These are phyloP conservation scores for Oenanthe javanica DNA, from an alignment of 140 eudicot species.

Conservation along the genomic window DNA sequence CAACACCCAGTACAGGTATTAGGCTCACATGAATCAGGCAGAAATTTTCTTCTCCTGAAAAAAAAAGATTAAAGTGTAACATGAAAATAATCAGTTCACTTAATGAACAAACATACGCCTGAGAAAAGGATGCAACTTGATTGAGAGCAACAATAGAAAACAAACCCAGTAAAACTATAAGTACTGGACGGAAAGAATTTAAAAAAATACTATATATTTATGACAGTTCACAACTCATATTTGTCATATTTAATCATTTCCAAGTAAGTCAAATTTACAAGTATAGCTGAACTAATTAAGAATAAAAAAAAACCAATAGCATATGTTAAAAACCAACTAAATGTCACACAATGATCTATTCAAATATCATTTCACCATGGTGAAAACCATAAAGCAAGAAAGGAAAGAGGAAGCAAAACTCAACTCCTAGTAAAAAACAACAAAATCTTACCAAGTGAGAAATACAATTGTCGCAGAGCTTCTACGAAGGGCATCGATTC, in stretches of 20 bases:
- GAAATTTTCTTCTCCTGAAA: constrained; percentile 79
- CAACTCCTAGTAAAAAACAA: background rate
- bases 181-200: background rate
- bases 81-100: constrained; percentile 9
- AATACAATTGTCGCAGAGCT: constrained; percentile 78
- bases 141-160: background rate
- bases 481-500: constrained; percentile 98
- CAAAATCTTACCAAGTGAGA: constrained; percentile 57
- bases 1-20: constrained; percentile 89
- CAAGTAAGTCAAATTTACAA: background rate
- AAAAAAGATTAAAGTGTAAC: constrained; percentile 10
- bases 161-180: background rate
- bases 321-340: background rate
- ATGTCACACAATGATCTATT: background rate
- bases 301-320: background rate
- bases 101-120: constrained; percentile 4
- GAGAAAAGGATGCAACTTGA: background rate
- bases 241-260: background rate
- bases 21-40: constrained; percentile 93
- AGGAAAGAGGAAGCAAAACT: background rate
- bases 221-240: background rate
- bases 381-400: background rate
- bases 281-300: background rate
- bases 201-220: background rate
- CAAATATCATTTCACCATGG: background rate